Conservation (phyloP, 2,329 filamentous ascomycete genomes). For the Triangularia verruculosa region DNA sequence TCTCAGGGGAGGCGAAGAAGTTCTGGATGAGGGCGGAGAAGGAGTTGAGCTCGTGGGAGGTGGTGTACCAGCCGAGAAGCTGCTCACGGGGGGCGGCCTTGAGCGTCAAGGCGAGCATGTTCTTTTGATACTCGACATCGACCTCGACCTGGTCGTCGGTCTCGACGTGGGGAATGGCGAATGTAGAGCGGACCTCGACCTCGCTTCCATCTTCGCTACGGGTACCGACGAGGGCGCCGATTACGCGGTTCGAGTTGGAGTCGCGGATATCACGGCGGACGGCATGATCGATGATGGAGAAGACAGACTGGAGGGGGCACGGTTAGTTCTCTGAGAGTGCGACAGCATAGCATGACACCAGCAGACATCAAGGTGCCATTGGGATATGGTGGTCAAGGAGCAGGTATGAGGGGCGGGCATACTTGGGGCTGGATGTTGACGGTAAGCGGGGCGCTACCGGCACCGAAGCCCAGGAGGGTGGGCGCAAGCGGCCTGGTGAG, state of each 20-base stretch:
- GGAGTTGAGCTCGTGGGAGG: slow-evolving; percentile 92
- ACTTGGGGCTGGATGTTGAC: slow-evolving; percentile 96
- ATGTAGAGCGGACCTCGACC: slow-evolving; percentile 92
- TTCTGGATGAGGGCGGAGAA: slow-evolving; percentile 99
- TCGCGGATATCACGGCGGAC: slow-evolving; percentile 73
- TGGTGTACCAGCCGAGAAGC: slow-evolving; percentile 97
- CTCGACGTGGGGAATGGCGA: slow-evolving; percentile 97
- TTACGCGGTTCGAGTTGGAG: slow-evolving; percentile 89
- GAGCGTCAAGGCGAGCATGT: slow-evolving; percentile 93
- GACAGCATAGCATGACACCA: neutral
- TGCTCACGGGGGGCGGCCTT: slow-evolving; percentile 92
- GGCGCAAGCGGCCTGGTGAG: slow-evolving; percentile 89
- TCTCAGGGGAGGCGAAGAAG: slow-evolving; percentile 96
- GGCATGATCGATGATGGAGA: slow-evolving; percentile 89
- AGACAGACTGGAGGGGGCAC: slow-evolving; percentile 51
- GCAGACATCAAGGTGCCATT: neutral
- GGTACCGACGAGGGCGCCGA: slow-evolving; percentile 89
- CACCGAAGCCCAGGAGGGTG: slow-evolving; percentile 72
- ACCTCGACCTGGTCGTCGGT: slow-evolving; percentile 98
- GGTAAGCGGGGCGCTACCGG: slow-evolving; percentile 84
- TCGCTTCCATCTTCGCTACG: slow-evolving; percentile 96
- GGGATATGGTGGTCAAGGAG: neutral
- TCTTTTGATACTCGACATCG: slow-evolving; percentile 99
- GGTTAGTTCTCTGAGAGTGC: neutral
- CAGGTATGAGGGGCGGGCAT: slow-evolving; percentile 35